These are phyloP conservation scores for Bifiguratus adelaidae DNA, from an alignment of 192 early-diverging fungal species.

Conservation along the genomic window DNA sequence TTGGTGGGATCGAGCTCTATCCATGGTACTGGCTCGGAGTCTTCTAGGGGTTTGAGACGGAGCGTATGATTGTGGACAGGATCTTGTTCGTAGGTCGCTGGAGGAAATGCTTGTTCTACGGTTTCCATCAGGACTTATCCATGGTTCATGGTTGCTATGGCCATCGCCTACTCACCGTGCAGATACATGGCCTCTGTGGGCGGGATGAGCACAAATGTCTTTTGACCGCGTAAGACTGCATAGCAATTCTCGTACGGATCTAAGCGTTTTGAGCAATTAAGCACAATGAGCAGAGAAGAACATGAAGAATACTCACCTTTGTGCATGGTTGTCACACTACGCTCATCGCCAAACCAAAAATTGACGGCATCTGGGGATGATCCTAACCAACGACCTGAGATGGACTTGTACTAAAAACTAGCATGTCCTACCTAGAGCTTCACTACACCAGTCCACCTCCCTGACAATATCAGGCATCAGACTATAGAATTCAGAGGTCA, in stretches of 20 bases:
- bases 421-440: slow-evolving; percentile 20
- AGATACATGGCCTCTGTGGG: slow-evolving; percentile 34
- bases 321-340: slow-evolving; percentile 31
- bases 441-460: slow-evolving; percentile 25
- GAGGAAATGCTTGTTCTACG: slow-evolving; percentile 17
- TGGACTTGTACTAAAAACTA: too few species aligned
- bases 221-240: slow-evolving; percentile 31
- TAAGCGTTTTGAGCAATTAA: background rate
- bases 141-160: too few species aligned
- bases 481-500: slow-evolving; percentile 25
- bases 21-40: slow-evolving; percentile 21
- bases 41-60: slow-evolving; percentile 20
- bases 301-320: slow-evolving; percentile 14
- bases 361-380: slow-evolving; percentile 33
- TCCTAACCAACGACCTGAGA: background rate
- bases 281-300: background rate
- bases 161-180: slow-evolving; percentile 34
- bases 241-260: slow-evolving; percentile 45
- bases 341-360: slow-evolving; percentile 38
- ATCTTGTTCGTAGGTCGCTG: slow-evolving; percentile 12
- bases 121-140: too few species aligned
- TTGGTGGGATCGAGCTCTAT: slow-evolving; percentile 29
- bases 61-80: slow-evolving; percentile 5
- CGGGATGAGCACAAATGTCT: slow-evolving; percentile 34
- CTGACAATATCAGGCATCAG: slow-evolving; percentile 24